Evolutionary conservation across 306 rosid species (phyloP), one percentile per base, ranked within the genome.

Genomic region (Vachellia pachyceras): DNA sequence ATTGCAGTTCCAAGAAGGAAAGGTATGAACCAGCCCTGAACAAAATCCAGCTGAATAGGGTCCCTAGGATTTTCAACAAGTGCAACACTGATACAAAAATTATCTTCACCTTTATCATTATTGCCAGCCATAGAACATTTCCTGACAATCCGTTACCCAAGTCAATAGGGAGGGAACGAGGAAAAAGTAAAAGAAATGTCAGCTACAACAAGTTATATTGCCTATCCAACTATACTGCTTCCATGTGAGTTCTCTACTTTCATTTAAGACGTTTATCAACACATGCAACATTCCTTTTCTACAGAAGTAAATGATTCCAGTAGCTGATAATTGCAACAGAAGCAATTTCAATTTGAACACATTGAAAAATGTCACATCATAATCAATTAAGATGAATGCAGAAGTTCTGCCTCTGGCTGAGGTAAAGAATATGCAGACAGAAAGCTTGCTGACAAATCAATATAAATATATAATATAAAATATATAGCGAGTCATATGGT

Each of bases 11-110:
- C 85, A 14, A 93, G 91, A 84, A 96, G 87, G 84, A 80, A 78
- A 49, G 97, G 98, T 82, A 92, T 84, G 88, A 96, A 50, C n/a
- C 44, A 47, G 69, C 86, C 91, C 49, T 75, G 91, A 83, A 90
- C 87, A 47, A 39, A 63, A 71, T 88, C 93, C 82, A 96, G 86
- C 72, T 76, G 88, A 77, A 86, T 46, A 42, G 88, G 57, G 73
- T 79, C 83, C 52, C 66, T 87, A 37, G 87, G 74, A 72, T 80
- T 83, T 72, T 92, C 94, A 69, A 84, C 82, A 50, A 95, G 22
- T 58, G 85, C 55, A 20, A 91, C 88, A 14, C 84, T 81, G 61
- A 96, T 88, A 89, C 98, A 95, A 86, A 58, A 58, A 22, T 74
- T 70, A 77, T 79, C 85, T 55, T 68, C 70, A 52, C 80, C 89